Conservation (phyloP, 1,284 basidiomycete genomes). For the Apiotrichum gamsii region DNA sequence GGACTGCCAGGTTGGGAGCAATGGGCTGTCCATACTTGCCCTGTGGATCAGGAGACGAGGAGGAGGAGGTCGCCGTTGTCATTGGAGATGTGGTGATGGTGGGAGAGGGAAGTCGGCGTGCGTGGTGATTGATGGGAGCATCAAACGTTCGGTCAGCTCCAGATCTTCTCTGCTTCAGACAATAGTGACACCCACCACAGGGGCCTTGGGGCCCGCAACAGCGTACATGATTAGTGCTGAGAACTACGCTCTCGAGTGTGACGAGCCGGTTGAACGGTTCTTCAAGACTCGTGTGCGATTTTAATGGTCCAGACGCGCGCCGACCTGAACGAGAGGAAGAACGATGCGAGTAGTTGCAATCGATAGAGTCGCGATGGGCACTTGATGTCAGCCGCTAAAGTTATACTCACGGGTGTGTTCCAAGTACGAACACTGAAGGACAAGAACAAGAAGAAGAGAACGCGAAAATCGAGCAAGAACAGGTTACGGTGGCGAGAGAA, state of each 20-base stretch:
- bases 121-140: no score
- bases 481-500: background rate
- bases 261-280: slow-evolving; percentile 4
- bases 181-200: slow-evolving; percentile 21
- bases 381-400: slow-evolving; percentile 1
- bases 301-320: background rate
- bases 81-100: no score
- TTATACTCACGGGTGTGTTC: background rate
- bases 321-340: background rate
- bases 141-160: no score
- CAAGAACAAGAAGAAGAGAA: background rate
- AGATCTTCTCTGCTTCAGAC: no score
- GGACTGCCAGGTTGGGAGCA: slow-evolving; percentile 64
- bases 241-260: background rate
- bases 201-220: slow-evolving; percentile 33
- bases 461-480: background rate
- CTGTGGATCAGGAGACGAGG: slow-evolving; percentile 11
- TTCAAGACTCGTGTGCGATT: slow-evolving; percentile 3
- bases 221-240: slow-evolving; percentile 19
- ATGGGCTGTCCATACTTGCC: slow-evolving; percentile 54
- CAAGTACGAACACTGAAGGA: background rate
- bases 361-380: background rate
- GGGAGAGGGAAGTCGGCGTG: no score
- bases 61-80: no score
- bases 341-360: background rate